Base-by-base conservation (phyloP, 352 stramenopile genomes). In the Peronospora tabacina region DNA sequence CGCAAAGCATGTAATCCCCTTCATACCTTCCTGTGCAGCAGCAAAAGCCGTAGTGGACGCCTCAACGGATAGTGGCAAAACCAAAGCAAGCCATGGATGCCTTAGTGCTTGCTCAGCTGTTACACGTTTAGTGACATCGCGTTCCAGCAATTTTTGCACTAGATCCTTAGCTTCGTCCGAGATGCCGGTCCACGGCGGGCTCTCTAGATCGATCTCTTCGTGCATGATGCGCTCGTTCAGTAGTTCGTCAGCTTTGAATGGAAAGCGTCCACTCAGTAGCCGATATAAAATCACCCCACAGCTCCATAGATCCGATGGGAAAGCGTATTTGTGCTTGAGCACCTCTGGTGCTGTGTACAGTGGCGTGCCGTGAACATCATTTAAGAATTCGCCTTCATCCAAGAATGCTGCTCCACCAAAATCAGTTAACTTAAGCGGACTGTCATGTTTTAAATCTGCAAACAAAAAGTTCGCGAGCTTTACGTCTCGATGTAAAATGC, bases 391-490 rank as follows among this genome's bases (percentile, higher is more conserved):
- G 10, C 44, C 52, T 13, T 78, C 60, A 11, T 58, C 43, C 10
- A 89, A 39, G 42, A 87, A 90, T 7, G 70, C 62, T 11, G 78
- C 75, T 35, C 78, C 75, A 30, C 78, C 78, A 57, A 90, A 90
- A 58, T 90, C 78, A 9, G 75, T 90, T 17, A 90, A 57, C 49
- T 90, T 90, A 38, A 90, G 66, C 11, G 77, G 75, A 37, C 75
- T 87, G 16, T 68, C 65, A 7, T 79, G 62, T 15, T 72, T 66
- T 2, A 35, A 37, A 46, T 87, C 78, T 7, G 75, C 78, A 48
- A 87, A 87, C 16, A 90, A 38, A 22, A 90, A 90, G 55, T 90
- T 90, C 54, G 87, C 78, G 29, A 90, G 75, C 48, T 90, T 90
- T 28, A 90, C 58, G 37, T 90, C 78, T 51, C 75, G 58, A 42